Conservation (phyloP, 495 filamentous ascomycete species). For the Xylaria nigripes region DNA sequence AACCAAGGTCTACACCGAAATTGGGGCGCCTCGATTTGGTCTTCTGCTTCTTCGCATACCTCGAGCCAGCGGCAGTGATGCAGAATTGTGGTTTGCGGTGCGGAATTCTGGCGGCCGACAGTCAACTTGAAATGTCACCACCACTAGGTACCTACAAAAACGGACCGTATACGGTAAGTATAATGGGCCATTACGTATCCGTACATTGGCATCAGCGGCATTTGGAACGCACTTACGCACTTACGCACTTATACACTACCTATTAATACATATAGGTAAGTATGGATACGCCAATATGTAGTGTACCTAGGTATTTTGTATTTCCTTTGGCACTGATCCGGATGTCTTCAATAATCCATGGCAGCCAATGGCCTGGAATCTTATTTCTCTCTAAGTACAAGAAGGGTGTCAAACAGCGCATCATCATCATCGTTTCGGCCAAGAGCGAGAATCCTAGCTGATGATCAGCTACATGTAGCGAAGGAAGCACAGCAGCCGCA, state of each 20-base stretch:
- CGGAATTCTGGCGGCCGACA: slow-evolving; percentile 4
- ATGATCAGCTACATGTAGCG: slow-evolving; percentile 2
- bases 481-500: background rate
- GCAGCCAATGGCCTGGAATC: background rate
- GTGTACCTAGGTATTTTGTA: no score
- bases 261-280: no score
- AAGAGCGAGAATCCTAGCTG: slow-evolving; percentile 3
- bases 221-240: no score
- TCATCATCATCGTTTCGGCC: background rate
- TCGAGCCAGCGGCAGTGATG: background rate
- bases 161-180: no score
- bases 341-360: no score
- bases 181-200: no score
- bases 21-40: background rate
- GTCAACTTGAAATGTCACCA: background rate
- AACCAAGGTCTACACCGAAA: slow-evolving; percentile 8
- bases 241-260: no score
- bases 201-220: no score
- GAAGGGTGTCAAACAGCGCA: background rate
- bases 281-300: no score
- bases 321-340: no score
- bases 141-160: background rate
- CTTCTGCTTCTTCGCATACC: background rate
- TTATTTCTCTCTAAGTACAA: background rate
- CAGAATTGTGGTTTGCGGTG: slow-evolving; percentile 4